phyloP scores from a whole-genome alignment of 169 alveolate species.

The Eimeria falciformis region DNA sequence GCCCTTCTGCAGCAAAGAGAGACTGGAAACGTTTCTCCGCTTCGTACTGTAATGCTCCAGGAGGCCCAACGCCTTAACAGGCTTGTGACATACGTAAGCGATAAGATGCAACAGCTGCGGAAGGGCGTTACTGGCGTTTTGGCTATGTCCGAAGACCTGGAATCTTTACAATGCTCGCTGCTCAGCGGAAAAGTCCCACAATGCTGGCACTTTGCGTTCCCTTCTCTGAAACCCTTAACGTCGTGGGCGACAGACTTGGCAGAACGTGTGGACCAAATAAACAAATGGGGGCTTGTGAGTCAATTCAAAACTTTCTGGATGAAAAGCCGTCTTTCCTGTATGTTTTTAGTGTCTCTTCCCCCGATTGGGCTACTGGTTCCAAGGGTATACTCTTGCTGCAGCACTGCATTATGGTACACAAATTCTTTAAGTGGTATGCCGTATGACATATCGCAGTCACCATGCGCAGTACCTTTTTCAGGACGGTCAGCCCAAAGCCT shows the following conservation, averaged over 20 bases:
- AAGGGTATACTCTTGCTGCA: too few species aligned
- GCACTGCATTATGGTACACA: too few species aligned
- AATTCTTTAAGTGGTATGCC: not conserved
- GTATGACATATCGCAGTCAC: too few species aligned
- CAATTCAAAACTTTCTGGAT: too few species aligned
- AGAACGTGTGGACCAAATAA: conserved; percentile 90
- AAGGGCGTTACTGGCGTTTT: conserved; percentile 93
- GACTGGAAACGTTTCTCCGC: conserved; percentile 90
- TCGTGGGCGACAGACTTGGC: conserved; percentile 93
- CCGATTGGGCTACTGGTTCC: too few species aligned
- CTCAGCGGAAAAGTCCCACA: conserved; percentile 91
- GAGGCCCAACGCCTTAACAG: conserved; percentile 94
- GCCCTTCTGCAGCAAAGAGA: conserved; percentile 88
- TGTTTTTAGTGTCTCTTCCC: too few species aligned
- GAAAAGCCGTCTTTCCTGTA: too few species aligned
- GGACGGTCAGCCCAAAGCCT: conserved; percentile 89
- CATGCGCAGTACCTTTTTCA: not conserved
- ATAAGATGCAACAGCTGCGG: conserved; percentile 86
- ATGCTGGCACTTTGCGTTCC: conserved; percentile 91
- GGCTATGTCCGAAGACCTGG: conserved; percentile 94
- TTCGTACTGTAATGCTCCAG: conserved; percentile 92
- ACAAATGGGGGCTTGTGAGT: conserved; percentile 90
- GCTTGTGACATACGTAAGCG: conserved; percentile 86
- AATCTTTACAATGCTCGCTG: conserved; percentile 88
- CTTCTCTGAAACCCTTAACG: conserved; percentile 92